Conservation (phyloP, 2,329 filamentous ascomycete species). For the Rhytidhysteron rufulum region DNA sequence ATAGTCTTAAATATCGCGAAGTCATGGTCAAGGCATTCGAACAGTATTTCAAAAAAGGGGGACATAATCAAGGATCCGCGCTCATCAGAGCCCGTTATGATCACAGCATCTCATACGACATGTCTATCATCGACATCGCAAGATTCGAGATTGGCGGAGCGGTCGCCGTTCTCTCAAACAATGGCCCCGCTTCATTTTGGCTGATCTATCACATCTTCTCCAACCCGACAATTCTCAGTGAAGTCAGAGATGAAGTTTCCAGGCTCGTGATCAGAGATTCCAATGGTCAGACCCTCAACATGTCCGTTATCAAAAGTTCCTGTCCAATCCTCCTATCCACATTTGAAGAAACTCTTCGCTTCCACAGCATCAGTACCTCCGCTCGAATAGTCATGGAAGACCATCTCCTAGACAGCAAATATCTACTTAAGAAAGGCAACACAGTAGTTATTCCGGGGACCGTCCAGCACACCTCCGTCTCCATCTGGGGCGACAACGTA, state of each 20-base stretch:
- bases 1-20: slow-evolving; percentile 28
- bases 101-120: slow-evolving; percentile 23
- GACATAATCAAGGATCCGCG: slow-evolving; percentile 36
- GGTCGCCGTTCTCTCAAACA: slow-evolving; percentile 42
- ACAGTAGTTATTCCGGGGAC: slow-evolving; percentile 34
- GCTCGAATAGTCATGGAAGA: slow-evolving; percentile 36
- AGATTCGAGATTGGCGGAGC: slow-evolving; percentile 40
- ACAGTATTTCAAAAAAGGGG: slow-evolving; percentile 38
- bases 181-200: slow-evolving; percentile 40
- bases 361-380: slow-evolving; percentile 36
- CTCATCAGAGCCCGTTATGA: slow-evolving; percentile 37
- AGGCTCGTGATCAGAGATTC: background rate
- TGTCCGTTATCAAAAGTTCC: slow-evolving; percentile 29
- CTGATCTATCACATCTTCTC: slow-evolving; percentile 37
- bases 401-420: slow-evolving; percentile 26
- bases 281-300: slow-evolving; percentile 15
- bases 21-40: slow-evolving; percentile 35
- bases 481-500: slow-evolving; percentile 30
- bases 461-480: slow-evolving; percentile 26
- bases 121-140: slow-evolving; percentile 36
- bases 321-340: slow-evolving; percentile 40
- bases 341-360: slow-evolving; percentile 42
- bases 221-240: slow-evolving; percentile 21
- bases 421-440: slow-evolving; percentile 33
- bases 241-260: slow-evolving; percentile 30